These are phyloP conservation scores for Erodium maritimum DNA, from an alignment of 345 rosid species.

Conservation along the genomic window DNA sequence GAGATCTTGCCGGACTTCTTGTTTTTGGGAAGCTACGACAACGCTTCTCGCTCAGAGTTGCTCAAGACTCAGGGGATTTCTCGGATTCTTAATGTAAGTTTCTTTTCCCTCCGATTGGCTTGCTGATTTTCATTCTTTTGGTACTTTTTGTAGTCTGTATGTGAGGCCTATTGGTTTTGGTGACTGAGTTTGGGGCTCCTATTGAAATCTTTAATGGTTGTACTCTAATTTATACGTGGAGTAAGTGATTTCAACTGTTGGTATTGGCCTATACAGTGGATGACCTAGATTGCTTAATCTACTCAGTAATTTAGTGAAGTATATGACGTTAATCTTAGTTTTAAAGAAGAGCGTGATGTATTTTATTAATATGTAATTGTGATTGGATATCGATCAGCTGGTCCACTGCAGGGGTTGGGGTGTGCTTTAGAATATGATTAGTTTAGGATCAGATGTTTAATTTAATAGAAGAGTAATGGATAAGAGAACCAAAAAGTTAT, in stretches of 20 bases:
- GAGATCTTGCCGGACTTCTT: slow-evolving; percentile 91
- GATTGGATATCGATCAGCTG: background rate
- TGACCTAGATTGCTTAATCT: background rate
- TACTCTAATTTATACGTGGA: too few relatives aligned
- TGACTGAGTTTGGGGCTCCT: too few relatives aligned
- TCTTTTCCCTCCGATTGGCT: background rate
- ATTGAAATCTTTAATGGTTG: too few relatives aligned
- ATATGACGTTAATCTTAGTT: too few relatives aligned
- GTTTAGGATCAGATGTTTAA: background rate
- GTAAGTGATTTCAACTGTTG: too few relatives aligned
- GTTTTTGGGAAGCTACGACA: slow-evolving; percentile 86
- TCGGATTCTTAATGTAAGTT: slow-evolving; percentile 74
- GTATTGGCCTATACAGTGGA: background rate
- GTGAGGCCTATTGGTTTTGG: too few relatives aligned
- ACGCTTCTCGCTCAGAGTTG: slow-evolving; percentile 95
- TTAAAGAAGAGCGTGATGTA: background rate
- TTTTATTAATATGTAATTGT: too few relatives aligned
- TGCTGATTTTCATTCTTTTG: background rate
- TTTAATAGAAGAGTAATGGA: too few relatives aligned
- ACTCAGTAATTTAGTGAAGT: too few relatives aligned
- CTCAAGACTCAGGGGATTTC: slow-evolving; percentile 84
- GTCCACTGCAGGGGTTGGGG: background rate
- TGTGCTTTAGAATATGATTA: background rate
- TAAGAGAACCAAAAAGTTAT: too few relatives aligned
- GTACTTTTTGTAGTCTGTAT: too few relatives aligned